Base-by-base conservation (phyloP, 352 stramenopile species). In the Detonula confervacea region DNA sequence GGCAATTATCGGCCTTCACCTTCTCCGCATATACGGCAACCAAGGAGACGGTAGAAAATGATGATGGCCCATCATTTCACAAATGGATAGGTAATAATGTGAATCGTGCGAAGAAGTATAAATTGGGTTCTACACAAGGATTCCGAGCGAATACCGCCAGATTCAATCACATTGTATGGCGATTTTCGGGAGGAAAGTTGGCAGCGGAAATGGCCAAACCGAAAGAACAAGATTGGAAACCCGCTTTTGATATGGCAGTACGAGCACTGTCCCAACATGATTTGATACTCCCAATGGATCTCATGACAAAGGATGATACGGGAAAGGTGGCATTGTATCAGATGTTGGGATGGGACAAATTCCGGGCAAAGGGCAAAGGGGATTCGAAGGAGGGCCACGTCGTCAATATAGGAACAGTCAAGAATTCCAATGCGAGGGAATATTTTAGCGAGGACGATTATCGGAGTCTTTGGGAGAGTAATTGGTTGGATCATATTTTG, bases 401-500 rank as follows among this genome's bases (percentile, higher is more conserved):
- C 8, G 76, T 88, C 11, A 73, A 54, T 30, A 60, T 35, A 7
- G 81, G 81, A 44, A 65, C 59, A 24, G 49, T 85, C 9, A 56
- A 68, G 39, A 74, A 83, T 54, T 81, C 63, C 11, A 68, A 78
- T 39, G 73, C 81, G 0, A 69, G 49, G 47, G 22, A 57, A 12
- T 73, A 72, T 49, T 68, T 88, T 46, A 52, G 14, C 2, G 46
- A 80, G 11, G 62, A 69, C 12, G 51, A 72, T 12, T 86, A 77
- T 61, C 16, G 54, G 18, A 33, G 18, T 1, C 44, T 88, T 24
- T 84, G 81, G 77, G 67, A 86, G 20, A 56, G 35, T 11, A 88
- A 88, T 72, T 73, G 67, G 64, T 68, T 88, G 37, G 81, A 88
- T 82, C 59, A 83, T 61, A 75, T 88, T 55, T 73, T 88, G 51